phyloP scores from a whole-genome alignment of 208 protist species.

The Wallacemonas sp. region DNA sequence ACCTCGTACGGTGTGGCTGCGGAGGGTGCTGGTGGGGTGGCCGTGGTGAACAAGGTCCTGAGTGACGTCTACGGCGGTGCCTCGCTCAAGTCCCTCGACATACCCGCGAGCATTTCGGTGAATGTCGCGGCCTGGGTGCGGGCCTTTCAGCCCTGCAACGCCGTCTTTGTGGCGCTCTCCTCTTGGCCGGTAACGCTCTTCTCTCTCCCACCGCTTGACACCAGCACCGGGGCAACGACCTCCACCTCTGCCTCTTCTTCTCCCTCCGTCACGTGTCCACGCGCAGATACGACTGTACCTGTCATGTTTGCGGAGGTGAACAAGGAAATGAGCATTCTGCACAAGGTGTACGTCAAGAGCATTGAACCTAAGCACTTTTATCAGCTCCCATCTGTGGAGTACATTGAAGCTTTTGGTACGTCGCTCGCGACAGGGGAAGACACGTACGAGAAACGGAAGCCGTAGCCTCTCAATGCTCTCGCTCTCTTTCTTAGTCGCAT shows the following conservation, averaged over 20 bases:
- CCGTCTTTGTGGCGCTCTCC: slow-evolving; percentile 39
- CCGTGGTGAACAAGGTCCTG: background rate
- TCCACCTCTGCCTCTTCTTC: background rate
- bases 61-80: background rate
- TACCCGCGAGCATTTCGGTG: background rate
- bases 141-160: slow-evolving; percentile 22
- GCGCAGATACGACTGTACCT: slow-evolving; percentile 14
- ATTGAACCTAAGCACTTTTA: slow-evolving; percentile 56
- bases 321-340: slow-evolving; percentile 25
- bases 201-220: slow-evolving; percentile 19
- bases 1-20: background rate
- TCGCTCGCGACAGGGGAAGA: slow-evolving; percentile 25
- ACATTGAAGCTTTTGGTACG: slow-evolving; percentile 44
- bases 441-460: slow-evolving; percentile 27
- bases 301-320: slow-evolving; percentile 29
- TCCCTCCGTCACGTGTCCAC: background rate
- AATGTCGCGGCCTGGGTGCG: slow-evolving; percentile 11
- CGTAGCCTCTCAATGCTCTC: background rate
- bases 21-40: background rate
- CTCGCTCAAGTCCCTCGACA: background rate
- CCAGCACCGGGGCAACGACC: background rate
- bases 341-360: slow-evolving; percentile 34
- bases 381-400: slow-evolving; percentile 42
- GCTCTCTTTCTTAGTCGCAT: background rate
- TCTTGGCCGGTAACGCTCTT: slow-evolving; percentile 22